Base-by-base conservation (phyloP, 2,329 filamentous ascomycete species). In the Tetracladium maxilliforme region DNA sequence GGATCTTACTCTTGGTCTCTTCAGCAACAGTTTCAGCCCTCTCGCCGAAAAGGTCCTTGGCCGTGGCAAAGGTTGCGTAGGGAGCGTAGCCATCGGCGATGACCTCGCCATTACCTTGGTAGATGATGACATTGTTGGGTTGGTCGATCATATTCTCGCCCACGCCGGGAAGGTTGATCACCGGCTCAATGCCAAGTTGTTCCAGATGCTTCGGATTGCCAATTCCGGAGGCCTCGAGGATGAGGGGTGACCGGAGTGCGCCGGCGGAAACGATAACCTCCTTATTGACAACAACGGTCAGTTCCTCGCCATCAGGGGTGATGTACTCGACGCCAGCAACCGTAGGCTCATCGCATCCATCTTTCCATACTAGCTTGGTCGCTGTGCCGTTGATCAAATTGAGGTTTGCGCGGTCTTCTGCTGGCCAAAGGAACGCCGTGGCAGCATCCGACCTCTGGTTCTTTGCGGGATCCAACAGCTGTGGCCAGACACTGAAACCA, bases 401-500 rank as follows among this genome's bases (percentile, higher is more conserved):
- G 6, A 60, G 40, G 27, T 61, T 61, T 2, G 36, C 33, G 15
- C 53, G 40, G 10, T 39, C 33, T 13, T 45, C 42, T 4, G 57
- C 33, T 1, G 48, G 49, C 29, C 49, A 52, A 28, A 51, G 50
- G 33, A 51, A 61, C 2, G 57, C 52, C 10, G 47, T 44, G 6
- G 50, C 54, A 3, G 56, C 43, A 26, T 59, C 54, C 30, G 44
- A 47, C 4, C 56, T 46, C n/a, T 47, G 23, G 21, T 56, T 45
- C 1, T 31, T 30, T 7, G 42, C 38, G 4, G 43, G 38, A 23
- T 61, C 51, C 3, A 60, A 26, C 1, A 54, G 58, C 31, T 47
- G 40, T 2, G 56, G 56, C 35, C 42, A 51, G 7, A 51, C 29
- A 14, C 33, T 38, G 29, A 51, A 53, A 1, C 57, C 56, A 4